A percentile compares a stretch with the other conserved stretches of the same genome.
Conservation (phyloP, 2,329 filamentous ascomycete genomes). For the Aschersonia sp. region DNA sequence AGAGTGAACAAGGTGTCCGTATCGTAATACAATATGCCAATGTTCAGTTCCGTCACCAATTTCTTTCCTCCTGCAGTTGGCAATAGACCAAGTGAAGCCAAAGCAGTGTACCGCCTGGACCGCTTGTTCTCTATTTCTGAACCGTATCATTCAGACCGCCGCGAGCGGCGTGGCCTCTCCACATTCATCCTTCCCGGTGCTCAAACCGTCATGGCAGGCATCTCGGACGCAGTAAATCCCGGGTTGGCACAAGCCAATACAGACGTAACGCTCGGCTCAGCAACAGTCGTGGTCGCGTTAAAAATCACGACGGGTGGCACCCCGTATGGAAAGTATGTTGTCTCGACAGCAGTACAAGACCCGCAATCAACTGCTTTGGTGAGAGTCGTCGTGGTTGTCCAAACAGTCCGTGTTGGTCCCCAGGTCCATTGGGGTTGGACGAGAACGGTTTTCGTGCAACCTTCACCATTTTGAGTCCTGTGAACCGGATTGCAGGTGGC, state of each 20-base stretch:
- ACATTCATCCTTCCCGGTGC: background rate
- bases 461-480: background rate
- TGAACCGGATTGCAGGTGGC: background rate
- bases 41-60: too few relatives aligned
- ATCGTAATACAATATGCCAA: too few relatives aligned
- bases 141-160: too few relatives aligned
- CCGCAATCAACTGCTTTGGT: constrained; percentile 12
- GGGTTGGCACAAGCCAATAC: constrained; percentile 1
- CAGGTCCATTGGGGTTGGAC: constrained; percentile 4
- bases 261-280: constrained; percentile 4
- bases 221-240: background rate
- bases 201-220: background rate
- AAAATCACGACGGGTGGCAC: constrained; percentile 9
- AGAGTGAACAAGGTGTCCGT: too few relatives aligned
- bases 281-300: constrained; percentile 9
- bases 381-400: constrained; percentile 10
- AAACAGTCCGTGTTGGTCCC: constrained; percentile 12
- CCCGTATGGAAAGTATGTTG: constrained; percentile 4
- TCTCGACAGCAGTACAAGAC: constrained; percentile 8
- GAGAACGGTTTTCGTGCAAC: constrained; percentile 7
- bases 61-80: too few relatives aligned
- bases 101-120: too few relatives aligned
- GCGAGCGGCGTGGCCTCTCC: too few relatives aligned
- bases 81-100: too few relatives aligned
- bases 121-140: too few relatives aligned